Percentiles rank a stretch among this genome's conserved stretches.
Evolutionary conservation across 176 grass and related monocot genomes (phyloP).

Genomic region (Zea luxurians): DNA sequence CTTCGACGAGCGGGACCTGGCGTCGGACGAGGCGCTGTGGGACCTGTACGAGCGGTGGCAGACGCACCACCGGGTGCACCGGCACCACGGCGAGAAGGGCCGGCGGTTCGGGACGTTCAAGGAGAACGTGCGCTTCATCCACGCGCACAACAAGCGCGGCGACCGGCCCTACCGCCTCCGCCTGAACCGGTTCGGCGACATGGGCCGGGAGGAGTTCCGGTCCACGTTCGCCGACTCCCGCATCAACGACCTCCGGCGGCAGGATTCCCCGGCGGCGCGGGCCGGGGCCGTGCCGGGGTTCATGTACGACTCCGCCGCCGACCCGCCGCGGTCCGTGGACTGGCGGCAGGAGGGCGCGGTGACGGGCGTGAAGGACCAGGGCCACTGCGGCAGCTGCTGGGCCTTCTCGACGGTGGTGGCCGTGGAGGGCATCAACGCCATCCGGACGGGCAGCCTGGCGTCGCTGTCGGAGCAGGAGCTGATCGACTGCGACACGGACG

Average conservation of each 20-base stretch:
- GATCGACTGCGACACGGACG: slow-evolving; percentile 64
- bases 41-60: slow-evolving; percentile 80
- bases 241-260: slow-evolving; percentile 36
- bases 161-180: slow-evolving; percentile 55
- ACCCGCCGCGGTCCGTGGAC: slow-evolving; percentile 52
- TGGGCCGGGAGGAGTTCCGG: slow-evolving; percentile 60
- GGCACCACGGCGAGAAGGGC: slow-evolving; percentile 62
- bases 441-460: slow-evolving; percentile 50
- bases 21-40: slow-evolving; percentile 63
- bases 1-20: slow-evolving; percentile 63
- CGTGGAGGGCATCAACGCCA: slow-evolving; percentile 77
- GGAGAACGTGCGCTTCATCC: slow-evolving; percentile 74
- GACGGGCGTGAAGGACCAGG: slow-evolving; percentile 68
- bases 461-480: slow-evolving; percentile 82
- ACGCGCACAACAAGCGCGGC: slow-evolving; percentile 63
- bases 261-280: not conserved
- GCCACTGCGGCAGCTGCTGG: slow-evolving; percentile 77
- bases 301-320: slow-evolving; percentile 40
- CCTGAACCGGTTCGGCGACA: slow-evolving; percentile 82
- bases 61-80: slow-evolving; percentile 46
- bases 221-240: slow-evolving; percentile 46
- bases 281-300: slow-evolving; percentile 39
- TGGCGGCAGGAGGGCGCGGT: slow-evolving; percentile 65
- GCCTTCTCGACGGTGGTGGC: slow-evolving; percentile 69
- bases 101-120: slow-evolving; percentile 67